Evolutionary conservation across 306 rosid species (phyloP), one percentile per base, ranked within the genome.

Genomic region (Oxytropis ochrocephala): DNA sequence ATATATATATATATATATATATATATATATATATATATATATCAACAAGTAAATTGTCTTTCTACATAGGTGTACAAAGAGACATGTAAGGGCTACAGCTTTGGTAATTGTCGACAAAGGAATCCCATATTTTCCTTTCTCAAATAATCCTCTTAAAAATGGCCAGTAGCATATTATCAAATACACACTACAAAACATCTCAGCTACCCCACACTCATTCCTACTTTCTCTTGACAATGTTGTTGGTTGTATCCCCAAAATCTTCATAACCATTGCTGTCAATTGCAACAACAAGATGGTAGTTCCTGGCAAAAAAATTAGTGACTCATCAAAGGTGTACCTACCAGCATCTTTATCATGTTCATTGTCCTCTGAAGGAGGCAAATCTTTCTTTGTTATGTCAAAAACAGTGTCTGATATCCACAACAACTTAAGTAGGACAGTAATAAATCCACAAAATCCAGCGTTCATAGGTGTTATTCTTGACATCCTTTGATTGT

Each of bases 251-350:
- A 77, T 46, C 11, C 82, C 49, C 17, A 75, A 52, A 3, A 85
- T 58, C n/a, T 67, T 80, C 36, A 83, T 62, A 10, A 11, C 59
- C 30, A 85, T 39, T 13, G 83, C 82, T 2, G 57, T 24, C 42
- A 86, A 46, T 3, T 92, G 91, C 72, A 88, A 0, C 21, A 89
- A 30, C 78, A 88, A 81, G 30, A 88, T 41, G 3, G 96, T 79
- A 5, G 93, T 86, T 27, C 81, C 89, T 1, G 86, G 85, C 36
- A 92, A 56, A 43, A 88, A 88, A 0, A 83, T 6, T 30, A 82
- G 72, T 3, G 95, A 87, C 53, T 80, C 76, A 10, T 87, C 77
- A 11, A 92, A 89, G 5, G 87, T 81, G 74, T 76, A 67, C 29
- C 16, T 79, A 5, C 83, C 78, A 5, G 27, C 83, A 56, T 83